Evolutionary conservation across 208 protist genomes (phyloP).

Genomic region (Acanthamoeba royreba): DNA sequence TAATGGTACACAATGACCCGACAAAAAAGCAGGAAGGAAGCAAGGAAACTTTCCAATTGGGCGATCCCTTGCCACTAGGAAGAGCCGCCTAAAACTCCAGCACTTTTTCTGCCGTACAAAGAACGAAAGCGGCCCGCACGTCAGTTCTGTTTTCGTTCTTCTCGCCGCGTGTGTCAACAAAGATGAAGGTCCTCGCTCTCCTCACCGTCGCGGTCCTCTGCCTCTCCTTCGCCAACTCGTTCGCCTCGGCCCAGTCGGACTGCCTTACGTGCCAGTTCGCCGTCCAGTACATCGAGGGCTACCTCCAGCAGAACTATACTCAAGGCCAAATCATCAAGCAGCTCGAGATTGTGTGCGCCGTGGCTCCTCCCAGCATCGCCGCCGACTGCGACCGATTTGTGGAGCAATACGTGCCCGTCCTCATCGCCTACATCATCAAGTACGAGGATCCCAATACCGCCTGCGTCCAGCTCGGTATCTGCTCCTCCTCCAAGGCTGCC

Average conservation of each 20-base stretch:
- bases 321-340: background rate
- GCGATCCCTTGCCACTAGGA: no score
- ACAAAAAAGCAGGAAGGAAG: no score
- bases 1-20: no score
- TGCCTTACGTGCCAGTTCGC: background rate
- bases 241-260: background rate
- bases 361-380: background rate
- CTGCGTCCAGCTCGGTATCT: background rate
- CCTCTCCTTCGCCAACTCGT: background rate
- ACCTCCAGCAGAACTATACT: conserved; percentile 16
- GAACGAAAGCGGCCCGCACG: no score
- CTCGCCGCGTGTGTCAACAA: no score
- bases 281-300: background rate
- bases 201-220: background rate
- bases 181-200: background rate
- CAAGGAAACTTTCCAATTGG: no score
- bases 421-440: conserved; percentile 15
- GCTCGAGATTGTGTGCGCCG: background rate
- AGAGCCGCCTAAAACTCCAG: no score
- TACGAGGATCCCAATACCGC: background rate
- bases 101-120: no score
- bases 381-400: background rate
- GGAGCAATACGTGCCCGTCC: background rate
- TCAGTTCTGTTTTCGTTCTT: no score
- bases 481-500: background rate